Percentiles rank a stretch among this genome's conserved stretches.
Conservation (phyloP, 805 yeast genomes). For the Priceomyces fermenticarens region DNA sequence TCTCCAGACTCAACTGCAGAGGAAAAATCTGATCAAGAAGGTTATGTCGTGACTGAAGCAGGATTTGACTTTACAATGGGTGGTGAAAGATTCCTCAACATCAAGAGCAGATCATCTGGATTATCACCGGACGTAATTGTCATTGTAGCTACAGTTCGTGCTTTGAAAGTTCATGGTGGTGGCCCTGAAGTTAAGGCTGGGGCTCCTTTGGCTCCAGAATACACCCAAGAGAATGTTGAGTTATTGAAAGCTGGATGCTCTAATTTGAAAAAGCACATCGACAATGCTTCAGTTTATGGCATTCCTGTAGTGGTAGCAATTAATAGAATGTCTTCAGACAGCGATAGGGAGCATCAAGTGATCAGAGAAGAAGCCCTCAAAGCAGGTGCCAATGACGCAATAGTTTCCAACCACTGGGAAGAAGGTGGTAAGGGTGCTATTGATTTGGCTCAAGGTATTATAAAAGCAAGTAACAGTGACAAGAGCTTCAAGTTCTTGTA, state of each 20-base stretch:
- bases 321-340: constrained; percentile 73
- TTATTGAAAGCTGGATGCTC: constrained; percentile 68
- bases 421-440: constrained; percentile 83
- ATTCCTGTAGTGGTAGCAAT: constrained; percentile 81
- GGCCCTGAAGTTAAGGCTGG: constrained; percentile 89
- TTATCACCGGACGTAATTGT: constrained; percentile 74
- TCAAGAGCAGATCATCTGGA: constrained; percentile 81
- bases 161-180: constrained; percentile 83
- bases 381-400: constrained; percentile 80
- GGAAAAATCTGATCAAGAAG: constrained; percentile 50
- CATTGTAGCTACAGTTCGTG: constrained; percentile 81
- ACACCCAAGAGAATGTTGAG: constrained; percentile 68
- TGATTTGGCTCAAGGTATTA: constrained; percentile 68
- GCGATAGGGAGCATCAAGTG: constrained; percentile 64
- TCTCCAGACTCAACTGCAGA: constrained; percentile 42
- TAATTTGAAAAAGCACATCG: constrained; percentile 73
- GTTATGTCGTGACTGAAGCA: constrained; percentile 83
- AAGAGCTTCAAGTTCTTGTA: constrained; percentile 54
- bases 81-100: constrained; percentile 82
- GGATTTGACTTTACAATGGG: constrained; percentile 93
- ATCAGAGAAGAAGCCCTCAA: constrained; percentile 64
- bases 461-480: constrained; percentile 53
- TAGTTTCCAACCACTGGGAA: constrained; percentile 83
- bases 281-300: constrained; percentile 68
- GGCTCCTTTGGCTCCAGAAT: constrained; percentile 70